Percentiles rank a stretch among this genome's conserved stretches.
Evolutionary conservation across 129 eudicot genomes (phyloP).

Genomic region (Flaveria linearis): DNA sequence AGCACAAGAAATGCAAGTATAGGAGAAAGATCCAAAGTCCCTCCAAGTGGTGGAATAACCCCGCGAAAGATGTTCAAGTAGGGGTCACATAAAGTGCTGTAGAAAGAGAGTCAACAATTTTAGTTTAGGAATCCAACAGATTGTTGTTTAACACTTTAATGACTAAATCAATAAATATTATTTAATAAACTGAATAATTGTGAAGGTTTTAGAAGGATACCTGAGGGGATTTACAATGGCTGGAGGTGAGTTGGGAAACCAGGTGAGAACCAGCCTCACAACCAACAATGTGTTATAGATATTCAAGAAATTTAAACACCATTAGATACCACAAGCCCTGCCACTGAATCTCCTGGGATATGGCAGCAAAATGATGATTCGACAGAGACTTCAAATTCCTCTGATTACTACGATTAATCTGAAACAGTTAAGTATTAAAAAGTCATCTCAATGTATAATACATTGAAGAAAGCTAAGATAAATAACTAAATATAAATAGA

Average conservation of each 20-base stretch:
- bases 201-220: constrained; percentile 32
- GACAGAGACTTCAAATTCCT: constrained; percentile 43
- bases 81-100: constrained; percentile 92
- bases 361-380: constrained; percentile 78
- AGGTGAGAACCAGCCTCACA: constrained; percentile 88
- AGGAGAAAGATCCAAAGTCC: constrained; percentile 93
- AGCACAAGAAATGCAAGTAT: constrained; percentile 84
- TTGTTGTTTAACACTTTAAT: no score
- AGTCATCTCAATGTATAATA: neutral
- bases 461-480: no score
- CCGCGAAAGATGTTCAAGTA: constrained; percentile 95
- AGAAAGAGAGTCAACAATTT: neutral
- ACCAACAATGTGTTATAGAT: constrained; percentile 82
- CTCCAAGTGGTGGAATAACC: constrained; percentile 87
- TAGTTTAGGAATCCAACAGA: no score
- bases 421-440: constrained; percentile 20
- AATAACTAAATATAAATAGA: no score
- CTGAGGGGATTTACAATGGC: constrained; percentile 86
- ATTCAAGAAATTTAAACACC: constrained; percentile 83
- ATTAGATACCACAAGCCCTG: constrained; percentile 62
- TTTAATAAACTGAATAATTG: neutral
- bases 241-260: constrained; percentile 95
- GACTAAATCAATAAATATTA: no score
- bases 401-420: constrained; percentile 57
- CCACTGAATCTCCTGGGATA: constrained; percentile 88